Conservation (phyloP, 306 rosid species). For the Myrica gale region DNA sequence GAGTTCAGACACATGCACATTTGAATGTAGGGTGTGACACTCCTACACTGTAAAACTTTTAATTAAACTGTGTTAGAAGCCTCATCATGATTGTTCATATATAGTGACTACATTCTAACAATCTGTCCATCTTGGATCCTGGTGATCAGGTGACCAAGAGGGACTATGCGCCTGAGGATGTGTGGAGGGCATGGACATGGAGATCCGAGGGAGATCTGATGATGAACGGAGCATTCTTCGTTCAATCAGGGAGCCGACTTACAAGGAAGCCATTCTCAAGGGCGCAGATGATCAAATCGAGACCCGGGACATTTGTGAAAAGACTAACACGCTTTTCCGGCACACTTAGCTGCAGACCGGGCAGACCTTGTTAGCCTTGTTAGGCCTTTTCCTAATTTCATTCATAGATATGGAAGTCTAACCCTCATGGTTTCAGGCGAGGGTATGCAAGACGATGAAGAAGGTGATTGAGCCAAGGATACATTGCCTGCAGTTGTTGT, state of each 20-base stretch:
- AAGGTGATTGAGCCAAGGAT: neutral
- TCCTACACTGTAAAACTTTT: too few relatives aligned
- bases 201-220: constrained; percentile 67
- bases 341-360: constrained; percentile 34
- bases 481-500: neutral
- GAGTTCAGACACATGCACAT: too few relatives aligned
- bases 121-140: constrained; percentile 11
- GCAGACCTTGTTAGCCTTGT: constrained; percentile 44
- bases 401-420: neutral
- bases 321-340: constrained; percentile 58
- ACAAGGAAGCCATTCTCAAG: constrained; percentile 29
- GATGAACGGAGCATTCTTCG: constrained; percentile 69
- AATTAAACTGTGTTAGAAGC: neutral
- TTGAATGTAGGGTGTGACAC: neutral
- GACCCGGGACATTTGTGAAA: constrained; percentile 47
- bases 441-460: neutral
- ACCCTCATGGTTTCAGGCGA: neutral
- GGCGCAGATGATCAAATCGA: constrained; percentile 48
- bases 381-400: neutral
- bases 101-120: neutral
- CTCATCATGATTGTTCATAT: neutral
- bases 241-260: constrained; percentile 40
- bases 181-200: constrained; percentile 69
- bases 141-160: constrained; percentile 65
- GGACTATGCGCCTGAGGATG: constrained; percentile 35